Conservation (phyloP, 2,329 filamentous ascomycete genomes). For the Sclerotinia subarctica region DNA sequence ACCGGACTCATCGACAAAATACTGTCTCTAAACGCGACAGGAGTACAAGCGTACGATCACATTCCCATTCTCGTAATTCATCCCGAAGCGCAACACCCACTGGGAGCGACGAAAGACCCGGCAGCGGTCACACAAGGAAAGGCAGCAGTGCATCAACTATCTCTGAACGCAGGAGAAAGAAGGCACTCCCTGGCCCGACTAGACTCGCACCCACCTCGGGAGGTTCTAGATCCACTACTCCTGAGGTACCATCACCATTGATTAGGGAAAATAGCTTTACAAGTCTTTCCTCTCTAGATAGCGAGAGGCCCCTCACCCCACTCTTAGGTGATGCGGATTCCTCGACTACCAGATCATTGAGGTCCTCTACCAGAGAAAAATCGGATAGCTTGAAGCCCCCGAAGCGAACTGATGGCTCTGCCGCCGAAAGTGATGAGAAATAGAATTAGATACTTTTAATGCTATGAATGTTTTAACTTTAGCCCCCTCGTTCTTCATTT, state of each 20-base stretch:
- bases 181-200: constrained; percentile 25
- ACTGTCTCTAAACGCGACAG: constrained; percentile 29
- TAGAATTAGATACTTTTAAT: constrained; percentile 13
- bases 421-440: constrained; percentile 10
- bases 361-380: constrained; percentile 11
- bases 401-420: constrained; percentile 1
- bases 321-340: constrained; percentile 28
- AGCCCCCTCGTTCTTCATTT: not conserved
- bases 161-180: constrained; percentile 35
- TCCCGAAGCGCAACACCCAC: constrained; percentile 40
- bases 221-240: constrained; percentile 30
- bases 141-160: constrained; percentile 35
- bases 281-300: constrained; percentile 36
- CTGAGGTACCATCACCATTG: constrained; percentile 36
- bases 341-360: constrained; percentile 9
- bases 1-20: constrained; percentile 31
- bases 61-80: constrained; percentile 38
- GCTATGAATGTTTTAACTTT: not conserved
- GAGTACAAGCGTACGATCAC: constrained; percentile 35
- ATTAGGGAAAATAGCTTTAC: constrained; percentile 36
- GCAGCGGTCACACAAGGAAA: constrained; percentile 31
- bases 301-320: constrained; percentile 31
- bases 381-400: not conserved
- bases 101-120: constrained; percentile 32
- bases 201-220: constrained; percentile 29